Percentiles rank a stretch among this genome's conserved stretches.
phyloP scores from a whole-genome alignment of 1,139 yeast species.

The Zygosaccharomyces sapae region DNA sequence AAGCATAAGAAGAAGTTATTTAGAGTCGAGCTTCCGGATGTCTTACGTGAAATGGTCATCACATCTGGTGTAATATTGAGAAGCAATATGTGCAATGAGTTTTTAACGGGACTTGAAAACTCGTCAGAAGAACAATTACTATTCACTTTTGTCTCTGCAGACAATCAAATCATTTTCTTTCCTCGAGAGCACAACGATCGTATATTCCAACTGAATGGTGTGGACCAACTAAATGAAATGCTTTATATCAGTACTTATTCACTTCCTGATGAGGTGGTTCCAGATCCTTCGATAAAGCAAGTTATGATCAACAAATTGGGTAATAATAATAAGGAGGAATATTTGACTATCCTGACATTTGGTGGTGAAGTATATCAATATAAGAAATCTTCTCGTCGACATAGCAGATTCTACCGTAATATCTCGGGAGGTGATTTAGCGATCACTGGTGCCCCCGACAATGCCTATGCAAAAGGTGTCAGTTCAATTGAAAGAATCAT shows the following conservation, averaged over 20 bases:
- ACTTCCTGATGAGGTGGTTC: constrained; percentile 51
- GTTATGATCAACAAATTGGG: constrained; percentile 65
- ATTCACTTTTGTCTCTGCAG: constrained; percentile 70
- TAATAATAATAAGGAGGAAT: constrained; percentile 51
- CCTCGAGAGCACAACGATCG: constrained; percentile 60
- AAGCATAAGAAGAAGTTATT: constrained; percentile 36
- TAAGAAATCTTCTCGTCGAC: constrained; percentile 48
- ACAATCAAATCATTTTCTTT: constrained; percentile 65
- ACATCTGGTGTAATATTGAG: constrained; percentile 63
- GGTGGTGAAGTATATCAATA: constrained; percentile 77
- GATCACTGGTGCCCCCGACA: constrained; percentile 72
- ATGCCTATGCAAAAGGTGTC: constrained; percentile 66
- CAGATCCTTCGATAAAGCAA: constrained; percentile 74
- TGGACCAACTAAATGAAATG: constrained; percentile 54
- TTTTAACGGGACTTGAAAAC: constrained; percentile 23
- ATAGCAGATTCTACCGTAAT: constrained; percentile 42
- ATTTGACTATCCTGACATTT: constrained; percentile 64
- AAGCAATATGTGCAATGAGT: constrained; percentile 40
- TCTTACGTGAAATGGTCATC: constrained; percentile 55
- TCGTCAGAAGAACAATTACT: constrained; percentile 44
- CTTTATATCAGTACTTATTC: constrained; percentile 55
- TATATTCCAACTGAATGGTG: constrained; percentile 60
- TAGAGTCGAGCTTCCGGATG: constrained; percentile 44
- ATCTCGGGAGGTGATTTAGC: constrained; percentile 47
- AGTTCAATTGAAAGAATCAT: constrained; percentile 60